Conservation (phyloP, 768 basidiomycete species). For the Podaxis sp. region DNA sequence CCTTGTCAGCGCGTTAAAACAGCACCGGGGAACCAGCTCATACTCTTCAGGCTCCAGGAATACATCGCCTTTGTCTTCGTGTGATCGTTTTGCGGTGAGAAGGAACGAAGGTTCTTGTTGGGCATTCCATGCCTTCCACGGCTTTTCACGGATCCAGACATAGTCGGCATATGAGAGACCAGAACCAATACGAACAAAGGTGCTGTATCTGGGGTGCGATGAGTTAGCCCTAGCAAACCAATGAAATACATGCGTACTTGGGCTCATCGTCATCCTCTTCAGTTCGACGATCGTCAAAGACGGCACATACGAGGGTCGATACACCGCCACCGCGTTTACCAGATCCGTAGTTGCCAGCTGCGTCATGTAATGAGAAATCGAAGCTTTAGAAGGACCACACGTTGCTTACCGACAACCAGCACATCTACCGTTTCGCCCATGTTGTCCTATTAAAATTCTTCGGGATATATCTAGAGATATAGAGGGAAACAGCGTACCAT, state of each 20-base stretch:
- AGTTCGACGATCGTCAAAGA: slow-evolving; percentile 68
- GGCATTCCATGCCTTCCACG: slow-evolving; percentile 81
- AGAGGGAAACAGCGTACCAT: slow-evolving; percentile 49
- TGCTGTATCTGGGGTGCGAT: slow-evolving; percentile 60
- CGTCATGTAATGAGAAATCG: slow-evolving; percentile 2
- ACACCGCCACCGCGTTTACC: slow-evolving; percentile 87
- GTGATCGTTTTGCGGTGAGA: slow-evolving; percentile 54
- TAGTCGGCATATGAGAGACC: slow-evolving; percentile 88
- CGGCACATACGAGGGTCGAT: slow-evolving; percentile 87
- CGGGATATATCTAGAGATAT: background rate
- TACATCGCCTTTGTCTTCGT: slow-evolving; percentile 86
- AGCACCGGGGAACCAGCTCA: slow-evolving; percentile 20
- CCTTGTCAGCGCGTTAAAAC: slow-evolving; percentile 1
- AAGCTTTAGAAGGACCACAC: background rate
- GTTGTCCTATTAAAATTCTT: slow-evolving; percentile 60
- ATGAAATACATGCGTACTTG: slow-evolving; percentile 43
- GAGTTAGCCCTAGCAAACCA: background rate
- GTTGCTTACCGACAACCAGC: slow-evolving; percentile 74
- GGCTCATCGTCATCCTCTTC: slow-evolving; percentile 60
- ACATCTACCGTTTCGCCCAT: slow-evolving; percentile 94
- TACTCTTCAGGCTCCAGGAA: slow-evolving; percentile 91
- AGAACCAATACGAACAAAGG: slow-evolving; percentile 88
- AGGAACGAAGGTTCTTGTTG: slow-evolving; percentile 73
- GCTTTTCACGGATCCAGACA: slow-evolving; percentile 76
- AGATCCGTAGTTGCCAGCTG: slow-evolving; percentile 86